A percentile compares a stretch with the other conserved stretches of the same genome.
phyloP scores from a whole-genome alignment of 106 monocot genomes.

The Apostasia shenzhenica region DNA sequence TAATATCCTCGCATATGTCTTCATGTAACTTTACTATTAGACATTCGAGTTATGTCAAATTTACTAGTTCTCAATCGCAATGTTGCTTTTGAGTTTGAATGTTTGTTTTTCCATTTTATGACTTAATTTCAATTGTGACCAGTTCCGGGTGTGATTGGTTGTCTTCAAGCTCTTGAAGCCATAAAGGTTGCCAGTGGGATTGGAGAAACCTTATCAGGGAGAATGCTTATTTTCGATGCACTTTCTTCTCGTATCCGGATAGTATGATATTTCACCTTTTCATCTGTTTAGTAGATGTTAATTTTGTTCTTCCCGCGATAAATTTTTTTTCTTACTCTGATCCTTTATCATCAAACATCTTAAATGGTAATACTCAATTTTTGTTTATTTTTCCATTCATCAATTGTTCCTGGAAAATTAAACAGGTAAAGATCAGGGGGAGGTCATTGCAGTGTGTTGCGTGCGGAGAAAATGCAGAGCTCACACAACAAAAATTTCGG shows the following conservation, averaged over 20 bases:
- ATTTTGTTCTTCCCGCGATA: not conserved
- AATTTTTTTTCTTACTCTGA: no score
- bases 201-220: constrained; percentile 83
- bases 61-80: no score
- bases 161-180: constrained; percentile 96
- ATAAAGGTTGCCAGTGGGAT: constrained; percentile 81
- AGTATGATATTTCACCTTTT: constrained; percentile 38
- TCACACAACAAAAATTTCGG: constrained; percentile 54
- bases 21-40: no score
- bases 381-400: not conserved
- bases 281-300: not conserved
- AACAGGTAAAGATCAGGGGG: constrained; percentile 88
- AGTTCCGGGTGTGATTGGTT: constrained; percentile 98
- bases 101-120: no score
- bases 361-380: not conserved
- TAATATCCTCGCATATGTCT: no score
- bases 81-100: no score
- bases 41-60: no score
- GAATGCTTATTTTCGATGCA: constrained; percentile 97
- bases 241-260: constrained; percentile 73
- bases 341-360: no score
- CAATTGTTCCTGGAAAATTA: not conserved
- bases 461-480: constrained; percentile 68
- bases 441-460: constrained; percentile 55
- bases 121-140: not conserved